Percentiles rank a stretch among this genome's conserved stretches.
Evolutionary conservation across 108 stramenopile species (phyloP).

Genomic region (Mayamaea pseudoterrestris): DNA sequence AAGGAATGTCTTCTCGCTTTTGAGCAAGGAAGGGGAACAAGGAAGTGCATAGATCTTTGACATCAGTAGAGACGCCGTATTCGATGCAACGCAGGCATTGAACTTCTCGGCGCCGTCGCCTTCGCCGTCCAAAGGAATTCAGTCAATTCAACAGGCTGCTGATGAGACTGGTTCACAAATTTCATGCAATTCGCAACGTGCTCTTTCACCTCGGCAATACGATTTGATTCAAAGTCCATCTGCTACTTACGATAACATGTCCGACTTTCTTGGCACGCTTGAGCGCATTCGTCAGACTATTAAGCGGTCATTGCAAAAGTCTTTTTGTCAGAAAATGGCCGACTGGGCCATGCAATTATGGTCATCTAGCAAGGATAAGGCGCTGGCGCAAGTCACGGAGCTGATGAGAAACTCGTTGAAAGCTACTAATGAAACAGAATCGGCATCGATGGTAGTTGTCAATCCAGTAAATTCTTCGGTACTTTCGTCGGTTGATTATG

Average conservation of each 20-base stretch:
- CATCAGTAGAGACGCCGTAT: background rate
- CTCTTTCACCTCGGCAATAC: too few species aligned
- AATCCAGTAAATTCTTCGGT: slow-evolving; percentile 66
- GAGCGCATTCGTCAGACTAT: slow-evolving; percentile 53
- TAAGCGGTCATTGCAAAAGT: slow-evolving; percentile 55
- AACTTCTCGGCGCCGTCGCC: background rate
- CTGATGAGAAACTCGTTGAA: slow-evolving; percentile 43
- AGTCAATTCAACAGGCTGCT: too few species aligned
- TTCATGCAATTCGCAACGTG: too few species aligned
- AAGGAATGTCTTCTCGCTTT: background rate
- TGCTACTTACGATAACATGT: slow-evolving; percentile 43
- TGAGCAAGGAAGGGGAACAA: too few species aligned
- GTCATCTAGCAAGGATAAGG: slow-evolving; percentile 63
- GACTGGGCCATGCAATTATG: slow-evolving; percentile 74
- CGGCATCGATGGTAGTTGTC: slow-evolving; percentile 15
- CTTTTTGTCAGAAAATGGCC: slow-evolving; percentile 64
- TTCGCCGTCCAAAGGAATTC: background rate
- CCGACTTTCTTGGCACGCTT: slow-evolving; percentile 43
- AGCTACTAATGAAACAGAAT: slow-evolving; percentile 16
- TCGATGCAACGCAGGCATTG: background rate
- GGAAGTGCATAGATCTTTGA: too few species aligned
- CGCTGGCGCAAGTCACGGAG: slow-evolving; percentile 47
- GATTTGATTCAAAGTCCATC: slow-evolving; percentile 8
- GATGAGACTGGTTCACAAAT: too few species aligned
- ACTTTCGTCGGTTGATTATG: slow-evolving; percentile 37